Base-by-base conservation (phyloP, 805 yeast species). In the Metschnikowia dekortorum region DNA sequence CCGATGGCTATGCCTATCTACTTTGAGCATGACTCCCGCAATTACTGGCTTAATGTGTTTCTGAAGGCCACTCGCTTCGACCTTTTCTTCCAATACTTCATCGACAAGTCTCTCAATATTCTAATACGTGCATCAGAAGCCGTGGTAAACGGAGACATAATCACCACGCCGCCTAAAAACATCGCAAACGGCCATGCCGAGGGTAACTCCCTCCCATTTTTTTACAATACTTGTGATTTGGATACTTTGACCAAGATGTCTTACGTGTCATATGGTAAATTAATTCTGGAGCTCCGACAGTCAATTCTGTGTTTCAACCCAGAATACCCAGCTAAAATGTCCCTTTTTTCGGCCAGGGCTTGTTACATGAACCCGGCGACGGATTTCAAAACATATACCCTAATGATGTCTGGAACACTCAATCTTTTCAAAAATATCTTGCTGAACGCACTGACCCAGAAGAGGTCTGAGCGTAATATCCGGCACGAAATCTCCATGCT, bases 251-350 rank as follows among this genome's bases (percentile, higher is more conserved):
- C 68, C 0, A 59, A 59, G 29, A 67, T 65, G 49, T 65, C 73
- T 1, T 71, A 65, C 48, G 50, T 54, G 22, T 65, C 64, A 22
- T 73, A 70, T 54, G 75, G 75, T 3, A 52, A 55, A n/a, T 61
- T 70, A 38, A 70, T 73, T 22, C 61, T 61, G 26, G 64, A 65
- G 38, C 58, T 73, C 28, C 56, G 75, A 33, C 65, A 65, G 40
- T 64, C 71, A 1, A 57, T 73, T 28, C 58, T 59, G 14, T 50
- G 54, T 18, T 58, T 64, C 39, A 69, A 68, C 47, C 57, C 65
- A 11, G 76, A 72, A 43, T 67, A 61, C 47, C 69, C 76, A 2
- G 66, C 73, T 5, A 64, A 67, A 36, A 67, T 73, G 40, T 69
- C 73, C 2, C 59, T 72, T 28, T 65, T 67, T 46, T 62, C 72